Evolutionary conservation across 73 alveolate genomes (phyloP), one percentile per base, ranked within the genome.

Genomic region (Tetrahymena malaccensis): DNA sequence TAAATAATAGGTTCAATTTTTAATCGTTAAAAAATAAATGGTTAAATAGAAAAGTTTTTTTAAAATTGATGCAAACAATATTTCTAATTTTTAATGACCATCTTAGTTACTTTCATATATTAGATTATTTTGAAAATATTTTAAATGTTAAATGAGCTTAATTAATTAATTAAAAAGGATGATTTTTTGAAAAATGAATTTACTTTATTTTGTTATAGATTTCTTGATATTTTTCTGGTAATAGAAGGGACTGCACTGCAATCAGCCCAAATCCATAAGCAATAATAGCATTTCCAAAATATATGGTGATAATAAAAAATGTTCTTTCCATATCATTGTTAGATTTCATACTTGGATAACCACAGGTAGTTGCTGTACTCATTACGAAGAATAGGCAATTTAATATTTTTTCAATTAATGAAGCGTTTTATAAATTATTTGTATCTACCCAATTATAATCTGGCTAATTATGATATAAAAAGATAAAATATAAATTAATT

Each of bases 291-390:
- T 96, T 97, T 9, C 98, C 98, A 22, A 94, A 35, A 85, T 95
- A 95, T 35, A 96, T 96, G 93, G 95, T 94, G 15, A 95, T 50
- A 93, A 85, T 94, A 44, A 95, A 93, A 93, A 94, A 94, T 40
- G 95, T 57, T 55, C 97, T 44, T 57, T 96, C 98, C 4, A 84
- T 35, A 38, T 95, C 97, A n/a, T 94, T 96, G 44, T 57, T 55
- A 21, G 98, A 94, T 25, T 94, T 57, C 97, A 96, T 95, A 50
- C 94, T 96, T 34, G 97, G 93, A 40, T 96, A 95, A 12, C 98
- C 98, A 31, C 96, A 96, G 6, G 96, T 85, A 11, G 96, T 84
- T 6, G 96, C 98, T 10, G 94, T 93, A 40, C 96, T 96, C 95
- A 96, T 94, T 34, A 96, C 96, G 89, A 58, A 84, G 85, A 94